Evolutionary conservation across 352 stramenopile genomes (phyloP), one percentile per base, ranked within the genome.

Genomic region (Phytophthora citricola): DNA sequence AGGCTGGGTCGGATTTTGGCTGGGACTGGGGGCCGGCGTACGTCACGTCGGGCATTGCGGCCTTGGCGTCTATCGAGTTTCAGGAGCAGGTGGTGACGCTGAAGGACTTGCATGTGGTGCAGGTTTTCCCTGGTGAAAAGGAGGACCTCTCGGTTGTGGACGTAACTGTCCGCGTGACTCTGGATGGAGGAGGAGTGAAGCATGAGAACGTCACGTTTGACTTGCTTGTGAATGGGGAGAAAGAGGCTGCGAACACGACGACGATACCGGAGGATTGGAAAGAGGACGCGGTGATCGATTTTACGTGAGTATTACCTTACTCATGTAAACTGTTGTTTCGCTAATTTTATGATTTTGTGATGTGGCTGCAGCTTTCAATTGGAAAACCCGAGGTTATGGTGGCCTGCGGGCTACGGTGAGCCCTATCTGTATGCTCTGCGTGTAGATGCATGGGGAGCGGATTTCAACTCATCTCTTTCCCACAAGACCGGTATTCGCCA

Each of bases 11-110:
- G 7, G 89, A 94, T 61, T 96, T 95, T 73, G 89, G 89, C 3
- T 96, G 89, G 89, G 89, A 96, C 55, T 96, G 89, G 89, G 89
- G 89, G 0, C 89, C 87, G 10, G 87, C 87, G 27, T 93, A 76
- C 55, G 71, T 85, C 5, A 89, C 80, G 11, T 72, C 77, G 6
- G 87, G 87, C 4, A 89, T 95, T 54, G 69, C 81, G 22, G 84
- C 81, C 1, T n/a, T 31, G 15, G 87, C 67, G 11, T 84, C 73
- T 44, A 43, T 95, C 22, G 74, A 91, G 54, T 62, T 77, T 1
- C 24, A 63, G 29, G 45, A 60, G 27, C 55, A 54, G 4, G 12
- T 58, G 0, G 32, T 74, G 17, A 62, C 56, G 39, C 44, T 86
- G 27, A 67, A 65, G 14, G 62, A 80, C 36, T 29, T 93, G 27